phyloP scores from a whole-genome alignment of 2,329 filamentous ascomycete species.

The Fusarium papillatum region DNA sequence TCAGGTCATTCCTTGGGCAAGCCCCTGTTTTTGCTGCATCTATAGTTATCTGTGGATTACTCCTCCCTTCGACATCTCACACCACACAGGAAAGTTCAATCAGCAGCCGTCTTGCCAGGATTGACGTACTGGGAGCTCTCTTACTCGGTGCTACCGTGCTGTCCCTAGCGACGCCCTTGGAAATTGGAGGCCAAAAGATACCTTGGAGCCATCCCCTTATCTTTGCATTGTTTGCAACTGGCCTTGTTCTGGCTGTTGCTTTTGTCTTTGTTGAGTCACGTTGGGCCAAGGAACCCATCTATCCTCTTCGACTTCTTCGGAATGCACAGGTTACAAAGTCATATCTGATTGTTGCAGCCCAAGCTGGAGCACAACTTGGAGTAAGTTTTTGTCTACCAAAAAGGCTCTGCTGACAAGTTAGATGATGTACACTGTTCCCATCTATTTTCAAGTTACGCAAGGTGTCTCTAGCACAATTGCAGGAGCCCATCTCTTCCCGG shows the following conservation, averaged over 20 bases:
- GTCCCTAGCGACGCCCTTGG: slow-evolving; percentile 64
- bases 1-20: slow-evolving; percentile 69
- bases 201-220: slow-evolving; percentile 63
- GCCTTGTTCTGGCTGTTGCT: slow-evolving; percentile 52
- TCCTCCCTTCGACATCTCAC: slow-evolving; percentile 54
- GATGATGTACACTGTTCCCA: slow-evolving; percentile 73
- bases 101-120: slow-evolving; percentile 40
- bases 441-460: slow-evolving; percentile 78
- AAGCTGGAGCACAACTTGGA: slow-evolving; percentile 63
- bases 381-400: not conserved
- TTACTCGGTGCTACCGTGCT: slow-evolving; percentile 69
- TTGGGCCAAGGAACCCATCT: slow-evolving; percentile 67
- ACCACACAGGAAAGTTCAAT: slow-evolving; percentile 16
- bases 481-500: slow-evolving; percentile 73
- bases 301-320: slow-evolving; percentile 68
- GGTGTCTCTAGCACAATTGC: slow-evolving; percentile 70
- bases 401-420: not conserved
- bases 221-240: slow-evolving; percentile 52
- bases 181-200: slow-evolving; percentile 65
- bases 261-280: slow-evolving; percentile 61
- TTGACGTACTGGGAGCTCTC: slow-evolving; percentile 68
- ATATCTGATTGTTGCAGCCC: slow-evolving; percentile 67
- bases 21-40: slow-evolving; percentile 68
- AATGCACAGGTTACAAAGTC: slow-evolving; percentile 66
- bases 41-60: slow-evolving; percentile 63